A percentile compares a stretch with the other conserved stretches of the same genome.
Evolutionary conservation across 2,329 filamentous ascomycete species (phyloP).

Genomic region (Drechslerella dactyloides): DNA sequence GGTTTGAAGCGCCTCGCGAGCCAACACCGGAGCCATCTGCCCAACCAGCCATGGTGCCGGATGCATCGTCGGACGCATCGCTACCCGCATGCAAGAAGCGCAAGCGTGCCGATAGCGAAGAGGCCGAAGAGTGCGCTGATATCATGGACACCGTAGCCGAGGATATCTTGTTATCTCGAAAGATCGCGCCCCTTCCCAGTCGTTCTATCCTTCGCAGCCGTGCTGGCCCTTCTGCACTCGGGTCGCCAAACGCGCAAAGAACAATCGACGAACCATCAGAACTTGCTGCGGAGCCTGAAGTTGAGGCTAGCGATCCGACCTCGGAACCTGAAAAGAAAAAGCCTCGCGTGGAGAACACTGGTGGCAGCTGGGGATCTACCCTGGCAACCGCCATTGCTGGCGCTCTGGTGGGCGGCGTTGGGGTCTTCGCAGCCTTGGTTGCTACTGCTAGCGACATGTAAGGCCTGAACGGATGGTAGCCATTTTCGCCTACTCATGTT

Average conservation of each 20-base stretch:
- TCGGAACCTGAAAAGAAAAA: conserved; percentile 52
- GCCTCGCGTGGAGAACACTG: conserved; percentile 37
- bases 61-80: too few relatives aligned
- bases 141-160: neutral
- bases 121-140: conserved; percentile 10
- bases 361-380: conserved; percentile 49
- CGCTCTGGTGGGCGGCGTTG: conserved; percentile 56
- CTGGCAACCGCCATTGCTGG: conserved; percentile 57
- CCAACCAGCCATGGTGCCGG: too few relatives aligned
- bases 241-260: too few relatives aligned
- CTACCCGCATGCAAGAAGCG: conserved; percentile 38
- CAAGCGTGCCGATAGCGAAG: conserved; percentile 31
- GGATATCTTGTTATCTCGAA: conserved; percentile 10
- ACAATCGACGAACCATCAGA: conserved; percentile 18
- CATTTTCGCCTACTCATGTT: too few relatives aligned
- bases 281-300: conserved; percentile 23
- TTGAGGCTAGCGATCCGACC: conserved; percentile 21
- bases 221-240: too few relatives aligned
- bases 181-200: conserved; percentile 24
- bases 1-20: too few relatives aligned
- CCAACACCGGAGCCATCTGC: too few relatives aligned
- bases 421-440: conserved; percentile 58
- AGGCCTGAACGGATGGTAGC: too few relatives aligned
- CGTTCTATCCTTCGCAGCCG: conserved; percentile 28
- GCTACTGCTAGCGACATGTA: conserved; percentile 57